Percentiles rank a stretch among this genome's conserved stretches.
phyloP scores from a whole-genome alignment of 148 eudicot genomes.

The Camellia sinensis region DNA sequence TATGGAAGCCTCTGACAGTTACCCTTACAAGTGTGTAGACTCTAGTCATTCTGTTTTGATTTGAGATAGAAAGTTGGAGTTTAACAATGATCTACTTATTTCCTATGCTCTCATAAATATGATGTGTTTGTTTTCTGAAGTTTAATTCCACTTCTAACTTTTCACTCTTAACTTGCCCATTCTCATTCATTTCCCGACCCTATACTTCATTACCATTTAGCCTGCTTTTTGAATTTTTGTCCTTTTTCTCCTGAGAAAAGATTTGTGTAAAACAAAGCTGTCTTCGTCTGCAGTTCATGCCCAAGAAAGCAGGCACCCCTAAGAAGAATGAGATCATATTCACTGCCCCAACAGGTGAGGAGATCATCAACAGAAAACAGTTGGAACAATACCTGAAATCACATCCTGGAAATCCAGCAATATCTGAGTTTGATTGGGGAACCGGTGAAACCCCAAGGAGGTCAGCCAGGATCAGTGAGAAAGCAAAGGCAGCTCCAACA shows the following conservation, averaged over 20 bases:
- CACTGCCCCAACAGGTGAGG: slow-evolving; percentile 87
- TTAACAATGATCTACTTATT: neutral
- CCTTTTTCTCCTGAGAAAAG: neutral
- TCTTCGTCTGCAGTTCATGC: slow-evolving; percentile 51
- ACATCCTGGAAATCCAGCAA: slow-evolving; percentile 69
- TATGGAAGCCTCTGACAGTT: neutral
- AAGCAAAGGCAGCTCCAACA: slow-evolving; percentile 46
- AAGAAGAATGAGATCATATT: slow-evolving; percentile 72
- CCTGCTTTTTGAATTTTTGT: neutral
- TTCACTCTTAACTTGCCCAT: neutral
- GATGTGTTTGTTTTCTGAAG: neutral
- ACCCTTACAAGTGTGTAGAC: neutral
- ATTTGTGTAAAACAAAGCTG: neutral
- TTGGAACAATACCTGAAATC: slow-evolving; percentile 84
- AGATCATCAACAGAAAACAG: slow-evolving; percentile 66
- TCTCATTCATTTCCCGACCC: neutral
- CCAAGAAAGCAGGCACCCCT: slow-evolving; percentile 74
- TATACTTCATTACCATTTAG: neutral
- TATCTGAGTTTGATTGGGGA: slow-evolving; percentile 85
- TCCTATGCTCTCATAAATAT: neutral
- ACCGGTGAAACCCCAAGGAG: slow-evolving; percentile 87
- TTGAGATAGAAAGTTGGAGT: neutral
- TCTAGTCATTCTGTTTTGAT: neutral
- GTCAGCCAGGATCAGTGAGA: slow-evolving; percentile 79
- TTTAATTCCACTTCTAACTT: neutral